phyloP scores from a whole-genome alignment of 495 filamentous ascomycete genomes.

The Aspergillus nanangensis region DNA sequence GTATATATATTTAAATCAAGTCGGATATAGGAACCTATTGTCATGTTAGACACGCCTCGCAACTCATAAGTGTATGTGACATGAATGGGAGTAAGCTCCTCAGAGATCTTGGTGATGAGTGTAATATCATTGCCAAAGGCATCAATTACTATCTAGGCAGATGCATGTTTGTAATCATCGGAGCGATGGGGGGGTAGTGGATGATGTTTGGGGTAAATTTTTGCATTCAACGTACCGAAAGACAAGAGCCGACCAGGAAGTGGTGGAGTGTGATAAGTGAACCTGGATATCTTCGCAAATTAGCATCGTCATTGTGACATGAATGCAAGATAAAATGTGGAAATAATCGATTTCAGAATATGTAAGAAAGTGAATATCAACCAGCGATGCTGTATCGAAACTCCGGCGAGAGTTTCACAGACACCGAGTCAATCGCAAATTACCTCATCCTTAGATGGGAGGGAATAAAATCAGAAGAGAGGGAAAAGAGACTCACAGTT shows the following conservation, averaged over 20 bases:
- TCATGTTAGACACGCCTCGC: slow-evolving; percentile 24
- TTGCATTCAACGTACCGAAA: slow-evolving; percentile 14
- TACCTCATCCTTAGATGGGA: slow-evolving; percentile 74
- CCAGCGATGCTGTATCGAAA: slow-evolving; percentile 63
- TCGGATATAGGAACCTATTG: too few species aligned
- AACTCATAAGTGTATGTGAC: slow-evolving; percentile 12
- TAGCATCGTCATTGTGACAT: slow-evolving; percentile 14
- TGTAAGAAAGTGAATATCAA: slow-evolving; percentile 98
- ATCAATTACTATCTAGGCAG: slow-evolving; percentile 85
- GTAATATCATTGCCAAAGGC: slow-evolving; percentile 61
- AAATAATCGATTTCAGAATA: slow-evolving; percentile 68
- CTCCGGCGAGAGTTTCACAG: slow-evolving; percentile 85
- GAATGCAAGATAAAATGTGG: background rate
- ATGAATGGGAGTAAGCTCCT: slow-evolving; percentile 36
- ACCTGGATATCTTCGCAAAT: slow-evolving; percentile 20
- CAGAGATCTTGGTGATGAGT: slow-evolving; percentile 85
- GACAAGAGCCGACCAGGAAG: background rate
- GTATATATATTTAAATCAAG: too few species aligned
- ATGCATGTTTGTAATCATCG: slow-evolving; percentile 71
- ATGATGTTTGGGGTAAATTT: too few species aligned
- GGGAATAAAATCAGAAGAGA: background rate
- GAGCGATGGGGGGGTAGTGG: slow-evolving; percentile 23
- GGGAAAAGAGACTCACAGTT: background rate
- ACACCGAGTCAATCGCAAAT: slow-evolving; percentile 92
- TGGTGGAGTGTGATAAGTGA: background rate